These are phyloP conservation scores for Trichoderma sp. DNA, from an alignment of 2,329 filamentous ascomycete species.

Conservation along the genomic window DNA sequence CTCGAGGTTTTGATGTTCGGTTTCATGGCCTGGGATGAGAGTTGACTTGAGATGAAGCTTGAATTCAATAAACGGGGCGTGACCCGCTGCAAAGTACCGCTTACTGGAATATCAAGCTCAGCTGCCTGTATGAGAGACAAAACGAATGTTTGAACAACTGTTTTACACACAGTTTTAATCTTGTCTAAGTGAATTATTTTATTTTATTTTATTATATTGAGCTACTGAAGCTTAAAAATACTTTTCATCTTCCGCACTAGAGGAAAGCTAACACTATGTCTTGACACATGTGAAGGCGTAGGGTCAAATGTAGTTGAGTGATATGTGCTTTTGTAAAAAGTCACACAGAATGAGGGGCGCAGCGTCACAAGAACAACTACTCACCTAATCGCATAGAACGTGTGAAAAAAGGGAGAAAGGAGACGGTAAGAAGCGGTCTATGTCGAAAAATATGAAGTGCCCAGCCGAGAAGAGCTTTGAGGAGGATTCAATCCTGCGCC, in stretches of 20 bases:
- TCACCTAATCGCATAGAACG: background rate
- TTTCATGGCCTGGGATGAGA: background rate
- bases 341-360: background rate
- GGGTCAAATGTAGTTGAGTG: background rate
- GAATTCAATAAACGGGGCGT: conserved; percentile 6
- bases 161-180: background rate
- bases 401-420: background rate
- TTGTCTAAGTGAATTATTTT: background rate
- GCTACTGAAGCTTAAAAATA: background rate
- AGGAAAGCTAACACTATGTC: background rate
- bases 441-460: background rate
- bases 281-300: background rate
- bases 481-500: background rate
- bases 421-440: background rate
- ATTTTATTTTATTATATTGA: background rate
- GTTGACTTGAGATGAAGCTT: background rate
- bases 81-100: background rate
- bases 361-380: background rate
- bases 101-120: background rate
- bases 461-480: background rate
- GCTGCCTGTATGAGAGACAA: background rate
- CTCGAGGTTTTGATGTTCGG: background rate
- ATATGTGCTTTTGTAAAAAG: background rate
- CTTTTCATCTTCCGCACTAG: background rate
- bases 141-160: background rate